These are phyloP conservation scores for Backusella westeae DNA, from an alignment of 192 early-diverging fungal genomes.

Conservation along the genomic window DNA sequence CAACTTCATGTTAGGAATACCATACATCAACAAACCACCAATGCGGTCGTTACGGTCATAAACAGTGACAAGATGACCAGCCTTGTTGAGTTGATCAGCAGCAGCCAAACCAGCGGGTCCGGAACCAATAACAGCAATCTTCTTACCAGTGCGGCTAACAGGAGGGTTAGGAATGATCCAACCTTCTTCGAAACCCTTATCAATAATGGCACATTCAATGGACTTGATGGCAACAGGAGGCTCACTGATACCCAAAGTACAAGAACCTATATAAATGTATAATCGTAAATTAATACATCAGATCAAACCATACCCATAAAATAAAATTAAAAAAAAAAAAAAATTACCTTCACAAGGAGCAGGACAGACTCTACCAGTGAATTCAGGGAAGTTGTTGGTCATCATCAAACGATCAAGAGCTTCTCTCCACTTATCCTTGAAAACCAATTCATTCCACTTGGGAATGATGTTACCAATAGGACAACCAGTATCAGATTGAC, in stretches of 20 bases:
- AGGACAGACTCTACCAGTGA: slow-evolving; percentile 98
- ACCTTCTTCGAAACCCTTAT: slow-evolving; percentile 93
- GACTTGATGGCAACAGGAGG: slow-evolving; percentile 94
- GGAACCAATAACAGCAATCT: slow-evolving; percentile 89
- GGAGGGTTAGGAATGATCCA: slow-evolving; percentile 95
- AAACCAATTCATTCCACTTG: slow-evolving; percentile 98
- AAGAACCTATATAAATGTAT: slow-evolving; percentile 30
- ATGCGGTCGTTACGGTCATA: slow-evolving; percentile 97
- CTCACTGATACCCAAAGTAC: slow-evolving; percentile 94
- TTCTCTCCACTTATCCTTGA: slow-evolving; percentile 94
- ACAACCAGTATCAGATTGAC: slow-evolving; percentile 96
- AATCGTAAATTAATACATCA: not conserved
- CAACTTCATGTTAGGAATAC: slow-evolving; percentile 99
- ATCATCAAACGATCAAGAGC: slow-evolving; percentile 90
- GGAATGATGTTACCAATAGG: slow-evolving; percentile 99
- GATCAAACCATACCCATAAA: not conserved
- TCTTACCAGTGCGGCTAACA: slow-evolving; percentile 72
- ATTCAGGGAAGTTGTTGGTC: slow-evolving; percentile 99
- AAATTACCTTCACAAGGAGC: slow-evolving; percentile 56
- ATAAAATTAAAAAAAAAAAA: not conserved
- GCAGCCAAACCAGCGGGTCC: slow-evolving; percentile 95
- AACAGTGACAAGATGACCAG: slow-evolving; percentile 92
- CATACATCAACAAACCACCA: slow-evolving; percentile 97
- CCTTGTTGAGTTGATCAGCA: slow-evolving; percentile 97
- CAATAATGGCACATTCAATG: slow-evolving; percentile 98